Evolutionary conservation across 2,329 filamentous ascomycete species (phyloP), one percentile per base, ranked within the genome.

Genomic region (Pyricularia grisea): DNA sequence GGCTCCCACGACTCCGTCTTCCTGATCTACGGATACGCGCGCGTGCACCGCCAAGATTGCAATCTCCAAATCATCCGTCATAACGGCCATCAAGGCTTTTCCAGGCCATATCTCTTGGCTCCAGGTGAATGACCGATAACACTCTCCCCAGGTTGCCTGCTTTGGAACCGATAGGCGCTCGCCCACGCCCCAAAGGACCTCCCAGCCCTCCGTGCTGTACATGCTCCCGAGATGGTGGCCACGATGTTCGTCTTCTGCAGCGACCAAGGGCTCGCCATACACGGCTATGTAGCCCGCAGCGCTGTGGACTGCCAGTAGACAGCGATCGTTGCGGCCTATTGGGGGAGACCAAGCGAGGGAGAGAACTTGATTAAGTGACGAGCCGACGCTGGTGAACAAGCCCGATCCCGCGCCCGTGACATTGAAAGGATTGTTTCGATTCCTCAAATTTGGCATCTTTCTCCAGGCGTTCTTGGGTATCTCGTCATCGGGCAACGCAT

Each of bases 281-380:
- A 85, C 77, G 20, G 82, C 77, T 28, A 88, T 72, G 66, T 79
- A 78, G 1, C 86, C 86, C 1, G 79, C 81, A 10, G 83, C 83
- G 0, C 82, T 82, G 71, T 88, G 74, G 4, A 83, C 82, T 17
- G 78, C 81, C 42, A 88, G 77, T 5, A 87, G 80, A 0, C 85
- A 81, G 1, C 86, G 80, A 9, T 80, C 74, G 72, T 87, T 86
- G 60, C 81, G 80, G 1, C 86, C 86, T n/a, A 88, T 75, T n/a
- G 77, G 77, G 0, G 86, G 85, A n/a, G 85, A 88, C 86, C 86
- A 88, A 66, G 81, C 83, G 25, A 88, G 71, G 10, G 79, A 76
- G 17, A 87, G 80, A 20, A 85, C 81, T 72, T 88, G 85, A 71
- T 85, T 87, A 72, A 88, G 78, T 3, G 83, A 82, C 65, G 79